These are phyloP conservation scores for Iberis amara DNA, from an alignment of 441 rosid genomes.

Conservation along the genomic window DNA sequence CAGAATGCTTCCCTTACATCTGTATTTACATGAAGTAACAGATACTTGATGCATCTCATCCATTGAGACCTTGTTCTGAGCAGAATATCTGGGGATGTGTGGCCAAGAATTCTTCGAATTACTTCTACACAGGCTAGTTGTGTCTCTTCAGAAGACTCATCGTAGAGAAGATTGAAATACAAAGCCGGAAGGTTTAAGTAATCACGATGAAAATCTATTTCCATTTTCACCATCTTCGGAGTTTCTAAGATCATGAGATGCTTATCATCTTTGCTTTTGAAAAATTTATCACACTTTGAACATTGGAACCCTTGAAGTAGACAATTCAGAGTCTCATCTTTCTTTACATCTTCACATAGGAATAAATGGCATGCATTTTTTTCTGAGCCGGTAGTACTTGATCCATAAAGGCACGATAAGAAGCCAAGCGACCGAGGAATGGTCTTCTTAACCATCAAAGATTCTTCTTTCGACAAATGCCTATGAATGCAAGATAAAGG, in stretches of 20 bases:
- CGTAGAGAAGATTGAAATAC: conserved; percentile 68
- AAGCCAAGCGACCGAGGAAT: conserved; percentile 76
- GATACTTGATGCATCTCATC: conserved; percentile 62
- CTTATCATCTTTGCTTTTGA: conserved; percentile 31
- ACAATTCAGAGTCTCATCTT: conserved; percentile 41
- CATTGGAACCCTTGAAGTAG: conserved; percentile 78
- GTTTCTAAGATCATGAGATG: conserved; percentile 36
- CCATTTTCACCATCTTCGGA: conserved; percentile 33
- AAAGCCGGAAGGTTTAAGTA: conserved; percentile 44
- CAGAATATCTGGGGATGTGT: conserved; percentile 49
- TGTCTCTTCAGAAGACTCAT: conserved; percentile 73
- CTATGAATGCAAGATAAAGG: conserved; percentile 42
- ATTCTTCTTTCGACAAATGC: conserved; percentile 51
- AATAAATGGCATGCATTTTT: conserved; percentile 54
- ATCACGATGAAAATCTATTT: conserved; percentile 38
- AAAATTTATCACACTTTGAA: conserved; percentile 67
- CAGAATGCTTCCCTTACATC: conserved; percentile 84
- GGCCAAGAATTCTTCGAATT: conserved; percentile 68
- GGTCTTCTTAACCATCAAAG: conserved; percentile 54
- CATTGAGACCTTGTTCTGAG: conserved; percentile 58
- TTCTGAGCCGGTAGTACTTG: conserved; percentile 36
- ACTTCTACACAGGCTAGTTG: conserved; percentile 81
- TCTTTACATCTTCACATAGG: conserved; percentile 42
- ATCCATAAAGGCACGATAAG: conserved; percentile 75
- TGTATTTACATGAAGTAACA: conserved; percentile 64